Evolutionary conservation across 768 basidiomycete genomes (phyloP), one percentile per base, ranked within the genome.

Genomic region (Gloeopeniophorella convolvens): DNA sequence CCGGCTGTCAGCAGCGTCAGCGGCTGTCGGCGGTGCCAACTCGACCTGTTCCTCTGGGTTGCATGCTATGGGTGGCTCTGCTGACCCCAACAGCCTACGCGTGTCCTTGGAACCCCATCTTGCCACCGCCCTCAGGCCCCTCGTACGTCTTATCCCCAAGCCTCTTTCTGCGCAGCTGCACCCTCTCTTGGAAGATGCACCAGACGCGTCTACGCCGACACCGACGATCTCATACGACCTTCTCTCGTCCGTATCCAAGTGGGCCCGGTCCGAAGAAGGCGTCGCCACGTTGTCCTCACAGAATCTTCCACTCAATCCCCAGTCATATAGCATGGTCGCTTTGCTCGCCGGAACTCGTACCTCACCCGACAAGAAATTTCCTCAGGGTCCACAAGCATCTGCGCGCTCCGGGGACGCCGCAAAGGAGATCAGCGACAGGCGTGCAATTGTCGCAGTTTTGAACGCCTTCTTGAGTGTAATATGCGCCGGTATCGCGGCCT

Each of bases 291-390:
- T 78, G 18, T 55, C 61, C 11, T 58, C 63, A 42, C 69, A 78
- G 44, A 59, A 68, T 5, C 72, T 72, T 9, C 65, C 70, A 1
- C 68, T 89, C 40, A 66, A 79, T 50, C 68, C 78, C 4, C 66
- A 68, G 18, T 69, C 75, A 12, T 90, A 86, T 62, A 68, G 74
- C 5, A 89, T 88, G 80, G 68, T 89, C 32, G 69, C 86, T 16
- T 70, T 92, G 30, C 77, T 92, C 5, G 87, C 89, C 13, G 89
- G 89, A 31, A 75, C 82, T 5, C 77, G 74, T 36, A 83, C 88
- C n/a, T 87, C 86, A 5, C 89, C 89, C 18, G 80, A 85, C 50
- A 77, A 83, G 46, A 79, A 73, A 30, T 85, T 88, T 52, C 80
- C 80, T 27, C 56, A 67, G 8, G 10, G 23, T 9, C 26, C 77